A percentile compares a stretch with the other conserved stretches of the same genome.
Evolutionary conservation across 441 rosid genomes (phyloP).

Genomic region (Populus tomentosa): DNA sequence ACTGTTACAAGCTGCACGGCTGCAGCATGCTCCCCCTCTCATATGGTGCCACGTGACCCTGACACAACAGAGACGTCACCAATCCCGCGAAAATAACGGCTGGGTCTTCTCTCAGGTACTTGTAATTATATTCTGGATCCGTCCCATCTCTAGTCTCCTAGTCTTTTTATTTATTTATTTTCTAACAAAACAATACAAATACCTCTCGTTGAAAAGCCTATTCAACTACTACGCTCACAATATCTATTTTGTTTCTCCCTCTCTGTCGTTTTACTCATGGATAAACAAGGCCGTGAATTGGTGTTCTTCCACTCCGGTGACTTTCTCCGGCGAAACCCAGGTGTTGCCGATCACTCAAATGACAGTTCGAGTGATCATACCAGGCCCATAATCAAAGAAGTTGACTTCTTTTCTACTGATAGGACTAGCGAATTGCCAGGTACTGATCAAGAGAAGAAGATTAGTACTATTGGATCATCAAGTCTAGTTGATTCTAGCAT

Average conservation of each 20-base stretch:
- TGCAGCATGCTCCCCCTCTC: not conserved
- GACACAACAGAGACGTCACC: too few relatives aligned
- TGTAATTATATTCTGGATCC: conserved; percentile 39
- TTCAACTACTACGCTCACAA: conserved; percentile 23
- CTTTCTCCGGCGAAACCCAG: conserved; percentile 29
- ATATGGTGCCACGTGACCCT: too few relatives aligned
- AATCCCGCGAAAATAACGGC: too few relatives aligned
- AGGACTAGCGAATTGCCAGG: not conserved
- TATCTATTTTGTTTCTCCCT: not conserved
- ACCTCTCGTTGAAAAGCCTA: conserved; percentile 27
- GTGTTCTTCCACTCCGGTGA: conserved; percentile 48
- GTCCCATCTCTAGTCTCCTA: conserved; percentile 1
- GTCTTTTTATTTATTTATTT: not conserved
- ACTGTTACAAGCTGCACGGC: conserved; percentile 8
- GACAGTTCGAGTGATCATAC: conserved; percentile 11
- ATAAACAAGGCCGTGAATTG: conserved; percentile 49
- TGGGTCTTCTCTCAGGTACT: not conserved
- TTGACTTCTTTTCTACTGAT: conserved; percentile 64
- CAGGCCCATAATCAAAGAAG: conserved; percentile 46
- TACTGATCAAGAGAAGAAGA: conserved; percentile 28
- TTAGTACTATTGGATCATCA: conserved; percentile 14
- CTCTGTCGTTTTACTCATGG: conserved; percentile 41
- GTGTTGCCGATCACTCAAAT: conserved; percentile 2
- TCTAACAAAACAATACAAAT: conserved; percentile 6
- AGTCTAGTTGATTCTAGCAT: conserved; percentile 30